Evolutionary conservation across 345 rosid species (phyloP).

Genomic region (Eucalyptus cloeziana): DNA sequence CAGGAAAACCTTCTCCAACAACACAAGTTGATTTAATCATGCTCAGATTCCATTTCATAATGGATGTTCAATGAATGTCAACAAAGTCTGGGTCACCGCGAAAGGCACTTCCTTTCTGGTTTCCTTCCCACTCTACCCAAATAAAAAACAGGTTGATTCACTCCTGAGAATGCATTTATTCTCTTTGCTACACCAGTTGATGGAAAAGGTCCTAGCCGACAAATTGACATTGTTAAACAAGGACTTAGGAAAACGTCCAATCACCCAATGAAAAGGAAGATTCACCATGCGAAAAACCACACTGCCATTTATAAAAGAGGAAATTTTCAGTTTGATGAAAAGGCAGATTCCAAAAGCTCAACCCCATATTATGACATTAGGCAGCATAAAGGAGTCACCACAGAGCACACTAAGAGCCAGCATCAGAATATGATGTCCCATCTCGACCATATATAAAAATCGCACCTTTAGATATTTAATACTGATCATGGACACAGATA

Average conservation of each 20-base stretch:
- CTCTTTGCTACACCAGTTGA: conserved; percentile 11
- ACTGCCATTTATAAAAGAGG: conserved; percentile 11
- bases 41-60: neutral
- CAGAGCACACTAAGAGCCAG: neutral
- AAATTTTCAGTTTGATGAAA: conserved; percentile 1
- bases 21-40: neutral
- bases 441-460: neutral
- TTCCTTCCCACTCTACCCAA: neutral
- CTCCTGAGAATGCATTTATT: neutral
- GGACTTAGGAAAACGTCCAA: neutral
- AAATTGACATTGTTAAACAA: neutral
- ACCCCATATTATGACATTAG: conserved; percentile 10
- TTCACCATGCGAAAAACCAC: conserved; percentile 43
- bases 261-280: conserved; percentile 20
- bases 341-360: conserved; percentile 18
- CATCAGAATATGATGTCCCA: neutral
- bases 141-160: neutral
- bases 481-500: neutral
- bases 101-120: neutral
- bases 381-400: conserved; percentile 20
- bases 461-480: neutral
- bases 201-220: neutral
- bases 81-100: neutral
- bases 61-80: neutral
- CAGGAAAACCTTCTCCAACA: neutral